Conservation (phyloP, 768 basidiomycete genomes). For the Suillus brevipes region DNA sequence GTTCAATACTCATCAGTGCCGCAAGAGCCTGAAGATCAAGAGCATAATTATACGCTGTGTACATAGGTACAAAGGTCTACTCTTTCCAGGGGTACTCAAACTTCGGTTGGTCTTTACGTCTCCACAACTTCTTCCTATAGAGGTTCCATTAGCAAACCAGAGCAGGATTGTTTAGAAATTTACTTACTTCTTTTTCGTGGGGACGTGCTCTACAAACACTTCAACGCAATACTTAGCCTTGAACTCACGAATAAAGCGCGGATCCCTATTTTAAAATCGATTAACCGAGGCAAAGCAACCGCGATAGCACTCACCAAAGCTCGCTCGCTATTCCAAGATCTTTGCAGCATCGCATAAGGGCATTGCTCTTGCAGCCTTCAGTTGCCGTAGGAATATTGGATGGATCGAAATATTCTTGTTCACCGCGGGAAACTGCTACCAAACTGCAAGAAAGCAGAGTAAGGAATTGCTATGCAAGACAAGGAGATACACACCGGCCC, state of each 20-base stretch:
- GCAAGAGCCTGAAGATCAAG: background rate
- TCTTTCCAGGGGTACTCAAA: conserved; percentile 91
- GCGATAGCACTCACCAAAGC: conserved; percentile 65
- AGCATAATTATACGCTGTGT: background rate
- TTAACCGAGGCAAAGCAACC: background rate
- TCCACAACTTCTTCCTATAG: conserved; percentile 86
- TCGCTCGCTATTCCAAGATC: conserved; percentile 96
- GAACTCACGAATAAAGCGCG: conserved; percentile 92
- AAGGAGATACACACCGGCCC: conserved; percentile 60
- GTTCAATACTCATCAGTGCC: background rate
- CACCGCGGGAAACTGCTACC: conserved; percentile 88
- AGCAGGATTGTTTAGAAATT: background rate
- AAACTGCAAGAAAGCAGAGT: conserved; percentile 47
- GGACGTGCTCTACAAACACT: conserved; percentile 79
- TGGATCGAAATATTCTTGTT: conserved; percentile 96
- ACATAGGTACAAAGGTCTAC: conserved; percentile 20
- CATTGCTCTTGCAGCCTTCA: conserved; percentile 95
- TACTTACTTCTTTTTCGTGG: conserved; percentile 89
- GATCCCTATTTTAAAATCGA: conserved; percentile 65
- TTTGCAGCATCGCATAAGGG: conserved; percentile 96
- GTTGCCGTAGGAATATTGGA: conserved; percentile 89
- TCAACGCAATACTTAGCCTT: conserved; percentile 83
- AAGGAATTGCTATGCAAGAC: background rate
- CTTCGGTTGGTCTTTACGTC: conserved; percentile 81
- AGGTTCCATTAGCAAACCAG: conserved; percentile 11